Evolutionary conservation across 768 basidiomycete species (phyloP).

Genomic region (Hypholoma fasciculare): DNA sequence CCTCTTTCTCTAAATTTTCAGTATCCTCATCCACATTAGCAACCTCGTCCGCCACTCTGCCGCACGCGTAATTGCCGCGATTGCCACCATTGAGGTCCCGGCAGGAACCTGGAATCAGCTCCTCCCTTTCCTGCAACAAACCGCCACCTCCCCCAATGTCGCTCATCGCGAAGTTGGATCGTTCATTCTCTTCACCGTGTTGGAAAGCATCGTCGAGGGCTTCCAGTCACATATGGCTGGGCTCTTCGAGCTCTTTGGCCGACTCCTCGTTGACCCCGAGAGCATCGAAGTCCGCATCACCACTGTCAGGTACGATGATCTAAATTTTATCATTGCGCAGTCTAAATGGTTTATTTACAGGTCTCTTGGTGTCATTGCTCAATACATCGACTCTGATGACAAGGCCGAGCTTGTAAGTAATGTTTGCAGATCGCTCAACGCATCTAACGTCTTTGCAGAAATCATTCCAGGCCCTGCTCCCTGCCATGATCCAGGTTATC

Average conservation of each 20-base stretch:
- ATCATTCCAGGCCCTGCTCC: conserved; percentile 85
- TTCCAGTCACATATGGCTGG: conserved; percentile 73
- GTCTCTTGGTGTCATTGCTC: conserved; percentile 89
- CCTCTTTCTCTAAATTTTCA: conserved; percentile 4
- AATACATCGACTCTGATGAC: conserved; percentile 88
- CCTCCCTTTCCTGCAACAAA: conserved; percentile 82
- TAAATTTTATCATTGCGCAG: not conserved
- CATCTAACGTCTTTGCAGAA: conserved; percentile 45
- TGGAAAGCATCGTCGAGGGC: conserved; percentile 91
- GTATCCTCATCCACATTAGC: conserved; percentile 40
- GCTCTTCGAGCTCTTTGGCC: conserved; percentile 80
- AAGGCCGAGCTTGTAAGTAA: conserved; percentile 79
- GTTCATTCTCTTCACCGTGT: conserved; percentile 86
- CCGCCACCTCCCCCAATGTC: conserved; percentile 66
- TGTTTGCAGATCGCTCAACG: not conserved
- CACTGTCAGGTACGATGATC: conserved; percentile 64
- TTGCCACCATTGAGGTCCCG: conserved; percentile 87
- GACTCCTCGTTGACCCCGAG: conserved; percentile 76
- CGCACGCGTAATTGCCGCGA: conserved; percentile 89
- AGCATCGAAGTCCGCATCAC: conserved; percentile 90
- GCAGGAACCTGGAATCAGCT: conserved; percentile 82
- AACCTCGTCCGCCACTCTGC: conserved; percentile 90
- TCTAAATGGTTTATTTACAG: conserved; percentile 32
- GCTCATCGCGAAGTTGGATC: conserved; percentile 89
- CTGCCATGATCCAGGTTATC: conserved; percentile 86